phyloP scores from a whole-genome alignment of 345 rosid species.

The Alliaria petiolata region DNA sequence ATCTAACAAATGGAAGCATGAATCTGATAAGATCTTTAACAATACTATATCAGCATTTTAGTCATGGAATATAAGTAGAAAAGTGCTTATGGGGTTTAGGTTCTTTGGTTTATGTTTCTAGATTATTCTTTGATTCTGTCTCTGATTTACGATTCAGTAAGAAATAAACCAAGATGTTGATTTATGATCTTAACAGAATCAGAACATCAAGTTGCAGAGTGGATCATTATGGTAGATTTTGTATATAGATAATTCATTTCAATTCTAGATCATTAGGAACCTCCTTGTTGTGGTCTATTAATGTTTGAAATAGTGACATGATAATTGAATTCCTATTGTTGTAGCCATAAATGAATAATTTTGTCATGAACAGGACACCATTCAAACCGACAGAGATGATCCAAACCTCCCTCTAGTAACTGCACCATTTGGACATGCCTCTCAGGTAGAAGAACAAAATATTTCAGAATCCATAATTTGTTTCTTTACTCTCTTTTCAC shows the following conservation, averaged over 20 bases:
- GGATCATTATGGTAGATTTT: background rate
- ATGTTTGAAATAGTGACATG: background rate
- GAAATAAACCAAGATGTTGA: background rate
- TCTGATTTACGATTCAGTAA: background rate
- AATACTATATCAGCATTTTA: background rate
- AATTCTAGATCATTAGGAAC: background rate
- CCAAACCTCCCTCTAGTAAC: constrained; percentile 88
- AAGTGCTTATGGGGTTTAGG: background rate
- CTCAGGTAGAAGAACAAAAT: constrained; percentile 61
- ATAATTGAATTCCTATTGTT: background rate
- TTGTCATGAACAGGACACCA: constrained; percentile 47
- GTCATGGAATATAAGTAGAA: background rate
- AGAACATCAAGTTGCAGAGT: constrained; percentile 2
- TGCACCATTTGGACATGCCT: constrained; percentile 99
- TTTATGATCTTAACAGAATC: background rate
- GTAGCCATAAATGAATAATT: background rate
- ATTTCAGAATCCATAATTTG: background rate
- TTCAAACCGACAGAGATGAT: constrained; percentile 97
- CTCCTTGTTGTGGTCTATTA: background rate
- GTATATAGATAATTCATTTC: background rate
- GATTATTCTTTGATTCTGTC: background rate
- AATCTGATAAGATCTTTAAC: background rate
- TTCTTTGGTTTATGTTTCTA: background rate
- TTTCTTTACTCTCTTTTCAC: background rate
- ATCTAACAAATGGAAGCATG: background rate